A percentile compares a stretch with the other conserved stretches of the same genome.
Evolutionary conservation across 495 filamentous ascomycete species (phyloP).

Genomic region (Bryoglossum gracile): DNA sequence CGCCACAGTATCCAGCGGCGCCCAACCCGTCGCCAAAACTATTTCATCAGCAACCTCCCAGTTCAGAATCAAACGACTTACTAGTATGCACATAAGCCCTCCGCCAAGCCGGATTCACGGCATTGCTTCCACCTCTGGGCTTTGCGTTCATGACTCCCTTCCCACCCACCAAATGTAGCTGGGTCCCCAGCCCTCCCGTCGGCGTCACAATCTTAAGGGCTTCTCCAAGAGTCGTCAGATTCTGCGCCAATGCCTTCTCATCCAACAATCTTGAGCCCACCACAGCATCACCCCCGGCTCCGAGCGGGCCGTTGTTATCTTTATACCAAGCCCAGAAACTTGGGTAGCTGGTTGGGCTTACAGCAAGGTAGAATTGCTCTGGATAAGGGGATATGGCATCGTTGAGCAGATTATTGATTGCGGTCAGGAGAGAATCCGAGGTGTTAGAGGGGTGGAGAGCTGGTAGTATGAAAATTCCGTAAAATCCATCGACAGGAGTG

Average conservation of each 20-base stretch:
- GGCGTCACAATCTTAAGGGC: conserved; percentile 23
- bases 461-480: conserved; percentile 7
- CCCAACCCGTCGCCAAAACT: neutral
- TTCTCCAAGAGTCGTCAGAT: conserved; percentile 20
- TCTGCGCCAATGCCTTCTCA: conserved; percentile 23
- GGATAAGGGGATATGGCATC: neutral
- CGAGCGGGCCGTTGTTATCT: conserved; percentile 22
- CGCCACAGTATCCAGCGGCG: neutral
- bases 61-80: neutral
- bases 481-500: conserved; percentile 13
- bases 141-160: conserved; percentile 33
- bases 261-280: conserved; percentile 34
- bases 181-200: neutral
- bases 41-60: too few relatives aligned
- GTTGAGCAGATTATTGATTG: neutral
- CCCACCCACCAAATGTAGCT: conserved; percentile 34
- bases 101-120: conserved; percentile 39
- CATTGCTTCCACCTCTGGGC: conserved; percentile 24
- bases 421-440: conserved; percentile 2
- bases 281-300: conserved; percentile 33
- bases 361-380: neutral
- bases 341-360: conserved; percentile 28
- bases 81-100: conserved; percentile 31
- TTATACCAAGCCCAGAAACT: conserved; percentile 43
- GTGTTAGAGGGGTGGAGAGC: conserved; percentile 11